phyloP scores from a whole-genome alignment of 805 yeast species.

The Wickerhamiella slavikovae region DNA sequence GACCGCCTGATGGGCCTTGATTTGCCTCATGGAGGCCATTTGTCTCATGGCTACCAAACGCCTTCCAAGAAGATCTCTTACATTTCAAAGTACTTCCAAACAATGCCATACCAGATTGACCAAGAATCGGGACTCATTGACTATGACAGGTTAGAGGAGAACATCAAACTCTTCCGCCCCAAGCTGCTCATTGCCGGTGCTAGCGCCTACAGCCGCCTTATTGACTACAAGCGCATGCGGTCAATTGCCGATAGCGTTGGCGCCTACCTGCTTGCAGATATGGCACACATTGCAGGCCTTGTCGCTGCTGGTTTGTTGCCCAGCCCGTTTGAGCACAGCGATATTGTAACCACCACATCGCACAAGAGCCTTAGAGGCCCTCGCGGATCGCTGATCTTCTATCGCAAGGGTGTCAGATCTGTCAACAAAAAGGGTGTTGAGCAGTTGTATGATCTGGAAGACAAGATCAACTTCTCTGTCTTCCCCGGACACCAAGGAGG shows the following conservation, averaged over 20 bases:
- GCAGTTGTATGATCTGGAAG: slow-evolving; percentile 68
- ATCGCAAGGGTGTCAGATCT: slow-evolving; percentile 80
- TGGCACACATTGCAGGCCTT: slow-evolving; percentile 96
- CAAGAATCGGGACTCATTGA: slow-evolving; percentile 78
- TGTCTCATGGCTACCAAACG: slow-evolving; percentile 93
- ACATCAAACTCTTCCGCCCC: slow-evolving; percentile 78
- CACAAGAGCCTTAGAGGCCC: slow-evolving; percentile 98
- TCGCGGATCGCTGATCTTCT: slow-evolving; percentile 96
- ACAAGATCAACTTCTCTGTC: slow-evolving; percentile 83
- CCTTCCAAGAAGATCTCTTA: slow-evolving; percentile 73
- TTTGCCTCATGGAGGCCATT: slow-evolving; percentile 95
- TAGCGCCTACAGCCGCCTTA: slow-evolving; percentile 79
- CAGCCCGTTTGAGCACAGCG: slow-evolving; percentile 84
- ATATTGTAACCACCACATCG: slow-evolving; percentile 92
- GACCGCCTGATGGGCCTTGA: slow-evolving; percentile 95
- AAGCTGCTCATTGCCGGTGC: slow-evolving; percentile 93
- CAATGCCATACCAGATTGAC: slow-evolving; percentile 91
- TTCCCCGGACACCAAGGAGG: slow-evolving; percentile 99
- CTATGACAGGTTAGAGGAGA: slow-evolving; percentile 68
- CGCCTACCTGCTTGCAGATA: slow-evolving; percentile 80
- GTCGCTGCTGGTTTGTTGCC: slow-evolving; percentile 88
- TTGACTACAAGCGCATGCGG: slow-evolving; percentile 80
- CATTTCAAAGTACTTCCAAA: slow-evolving; percentile 85
- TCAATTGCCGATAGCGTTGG: slow-evolving; percentile 83
- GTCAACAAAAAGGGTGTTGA: slow-evolving; percentile 70